Evolutionary conservation across 1,284 basidiomycete species (phyloP), one percentile per base, ranked within the genome.

Genomic region (Cystobasidium pallidum): DNA sequence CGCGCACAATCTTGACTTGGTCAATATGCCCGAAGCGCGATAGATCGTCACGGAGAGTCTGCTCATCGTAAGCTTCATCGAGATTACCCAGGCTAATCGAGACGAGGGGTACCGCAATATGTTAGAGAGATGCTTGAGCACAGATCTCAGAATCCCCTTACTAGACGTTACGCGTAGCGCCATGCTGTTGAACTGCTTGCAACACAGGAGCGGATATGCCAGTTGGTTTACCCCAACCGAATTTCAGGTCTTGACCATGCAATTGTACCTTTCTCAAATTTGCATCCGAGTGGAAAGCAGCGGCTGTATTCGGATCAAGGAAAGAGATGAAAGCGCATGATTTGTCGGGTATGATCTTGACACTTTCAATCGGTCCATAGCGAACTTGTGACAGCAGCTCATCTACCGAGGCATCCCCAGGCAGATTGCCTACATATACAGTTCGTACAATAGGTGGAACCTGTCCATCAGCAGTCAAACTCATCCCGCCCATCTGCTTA

Each of bases 301-400:
- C 91, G 10, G 94, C 92, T 0, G 91, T 95, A 26, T 88, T 85
- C 30, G 89, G 89, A 74, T 97, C 93, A 59, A 97, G 86, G 87
- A 96, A 97, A 15, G 94, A 97, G 75, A 99, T 88, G 85, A 99
- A 99, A 68, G 96, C 94, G 80, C 95, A 98, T 15, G 90, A 92
- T 82, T 97, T 98, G 81, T 98, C 95, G 49, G 94, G 92, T n/a
- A 98, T 86, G 45, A 99, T 89, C 64, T 92, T 91, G 79, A 98
- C 91, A 64, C 88, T 91, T 81, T 98, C 95, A 76, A 99, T 89
- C 0, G 95, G 95, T 6, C 95, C 96, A 80, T 97, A 98, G 78
- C 96, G 93, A 76, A 99, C 95, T 75, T 97, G 89, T 81, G 94
- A 97, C 79, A 98, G 89, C 30, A 99, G 87, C 81, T 99, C 95